phyloP scores from a whole-genome alignment of 768 basidiomycete genomes.

The Boletus vermiculosoides region DNA sequence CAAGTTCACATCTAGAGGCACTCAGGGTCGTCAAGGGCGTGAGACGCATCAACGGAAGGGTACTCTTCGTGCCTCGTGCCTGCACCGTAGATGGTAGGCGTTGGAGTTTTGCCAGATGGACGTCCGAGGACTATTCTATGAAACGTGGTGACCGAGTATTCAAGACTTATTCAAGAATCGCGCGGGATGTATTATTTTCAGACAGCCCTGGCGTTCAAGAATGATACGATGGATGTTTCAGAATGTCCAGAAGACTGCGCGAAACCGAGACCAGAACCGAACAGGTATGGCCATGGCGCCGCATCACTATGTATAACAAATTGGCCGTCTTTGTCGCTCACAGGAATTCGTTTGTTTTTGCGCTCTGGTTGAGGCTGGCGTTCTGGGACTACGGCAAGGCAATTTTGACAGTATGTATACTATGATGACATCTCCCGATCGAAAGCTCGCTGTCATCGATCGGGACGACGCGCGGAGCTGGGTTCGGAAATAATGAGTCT shows the following conservation, averaged over 20 bases:
- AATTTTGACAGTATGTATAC: slow-evolving; percentile 3
- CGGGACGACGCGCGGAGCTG: slow-evolving; percentile 18
- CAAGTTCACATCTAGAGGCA: neutral
- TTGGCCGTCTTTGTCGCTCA: neutral
- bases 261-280: slow-evolving; percentile 6
- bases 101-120: slow-evolving; percentile 3
- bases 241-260: slow-evolving; percentile 12
- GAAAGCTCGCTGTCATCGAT: slow-evolving; percentile 20
- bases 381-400: neutral
- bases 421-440: slow-evolving; percentile 21
- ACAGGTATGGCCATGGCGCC: neutral
- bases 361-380: neutral
- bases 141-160: slow-evolving; percentile 9
- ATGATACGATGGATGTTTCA: slow-evolving; percentile 14
- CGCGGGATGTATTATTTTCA: slow-evolving; percentile 8
- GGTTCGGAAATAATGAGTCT: slow-evolving; percentile 10
- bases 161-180: neutral
- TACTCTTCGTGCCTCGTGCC: slow-evolving; percentile 30
- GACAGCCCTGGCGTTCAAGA: neutral
- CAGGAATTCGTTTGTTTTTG: neutral
- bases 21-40: slow-evolving; percentile 30
- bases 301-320: neutral
- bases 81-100: slow-evolving; percentile 16
- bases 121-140: slow-evolving; percentile 32
- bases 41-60: slow-evolving; percentile 23